A percentile compares a stretch with the other conserved stretches of the same genome.
These are phyloP conservation scores for Phlyctochytrium planicorne DNA, from an alignment of 192 early-diverging fungal genomes.

Conservation along the genomic window DNA sequence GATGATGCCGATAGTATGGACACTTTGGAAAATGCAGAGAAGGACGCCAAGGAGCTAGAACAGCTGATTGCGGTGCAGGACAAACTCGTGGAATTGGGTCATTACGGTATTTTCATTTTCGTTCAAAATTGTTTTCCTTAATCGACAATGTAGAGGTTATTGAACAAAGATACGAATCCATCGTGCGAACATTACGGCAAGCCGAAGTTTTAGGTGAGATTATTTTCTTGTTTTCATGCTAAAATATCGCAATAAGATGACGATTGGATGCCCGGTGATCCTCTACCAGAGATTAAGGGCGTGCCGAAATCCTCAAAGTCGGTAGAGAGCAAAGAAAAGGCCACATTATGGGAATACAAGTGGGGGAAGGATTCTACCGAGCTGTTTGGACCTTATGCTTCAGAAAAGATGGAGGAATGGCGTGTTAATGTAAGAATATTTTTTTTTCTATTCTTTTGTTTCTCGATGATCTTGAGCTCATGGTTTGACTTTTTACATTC, in stretches of 20 bases:
- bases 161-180: slow-evolving; percentile 46
- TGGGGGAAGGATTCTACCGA: slow-evolving; percentile 21
- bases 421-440: slow-evolving; percentile 15
- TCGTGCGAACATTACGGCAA: slow-evolving; percentile 40
- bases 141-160: slow-evolving; percentile 37
- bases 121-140: neutral
- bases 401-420: slow-evolving; percentile 26
- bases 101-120: slow-evolving; percentile 28
- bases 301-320: slow-evolving; percentile 8
- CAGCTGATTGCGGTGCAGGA: slow-evolving; percentile 44
- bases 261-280: slow-evolving; percentile 43
- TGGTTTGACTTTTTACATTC: neutral
- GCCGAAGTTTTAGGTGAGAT: slow-evolving; percentile 25
- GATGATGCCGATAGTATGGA: neutral
- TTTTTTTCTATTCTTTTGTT: neutral
- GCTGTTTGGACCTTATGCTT: slow-evolving; percentile 27
- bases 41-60: slow-evolving; percentile 29
- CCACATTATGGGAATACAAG: slow-evolving; percentile 33
- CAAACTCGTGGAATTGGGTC: slow-evolving; percentile 39
- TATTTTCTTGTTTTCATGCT: neutral
- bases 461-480: neutral
- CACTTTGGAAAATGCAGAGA: slow-evolving; percentile 20
- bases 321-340: neutral
- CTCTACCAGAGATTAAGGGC: slow-evolving; percentile 11
- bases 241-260: slow-evolving; percentile 10